These are phyloP conservation scores for Hibiscus tridactylites DNA, from an alignment of 345 rosid species.

Conservation along the genomic window DNA sequence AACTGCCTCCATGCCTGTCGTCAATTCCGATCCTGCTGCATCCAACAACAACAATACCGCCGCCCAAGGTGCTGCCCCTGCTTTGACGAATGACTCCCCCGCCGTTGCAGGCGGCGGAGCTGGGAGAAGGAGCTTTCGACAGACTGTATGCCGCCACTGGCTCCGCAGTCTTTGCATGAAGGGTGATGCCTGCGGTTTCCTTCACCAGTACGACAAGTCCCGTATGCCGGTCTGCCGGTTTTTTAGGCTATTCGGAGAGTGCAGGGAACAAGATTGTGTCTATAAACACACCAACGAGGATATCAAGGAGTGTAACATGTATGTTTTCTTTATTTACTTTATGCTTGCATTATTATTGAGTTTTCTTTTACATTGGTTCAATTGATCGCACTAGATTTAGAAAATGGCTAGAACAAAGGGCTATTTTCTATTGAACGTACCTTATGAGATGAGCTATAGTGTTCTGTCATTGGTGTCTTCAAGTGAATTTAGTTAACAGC, in stretches of 20 bases:
- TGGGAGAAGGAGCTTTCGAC: constrained; percentile 88
- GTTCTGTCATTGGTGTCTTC: background rate
- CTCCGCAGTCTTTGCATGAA: constrained; percentile 97
- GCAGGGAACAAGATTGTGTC: constrained; percentile 96
- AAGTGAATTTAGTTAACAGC: background rate
- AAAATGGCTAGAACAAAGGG: background rate
- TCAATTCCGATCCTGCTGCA: constrained; percentile 31
- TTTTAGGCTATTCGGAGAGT: constrained; percentile 84
- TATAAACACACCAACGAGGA: constrained; percentile 97
- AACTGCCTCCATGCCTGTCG: constrained; percentile 49
- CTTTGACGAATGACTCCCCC: constrained; percentile 20
- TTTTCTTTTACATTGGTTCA: background rate
- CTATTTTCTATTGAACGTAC: background rate
- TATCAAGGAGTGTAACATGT: constrained; percentile 98
- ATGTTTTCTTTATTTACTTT: constrained; percentile 11
- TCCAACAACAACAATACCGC: constrained; percentile 16
- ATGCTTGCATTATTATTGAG: background rate
- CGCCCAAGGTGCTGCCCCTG: constrained; percentile 21
- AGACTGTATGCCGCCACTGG: constrained; percentile 99
- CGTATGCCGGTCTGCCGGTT: constrained; percentile 96
- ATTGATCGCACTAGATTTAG: background rate
- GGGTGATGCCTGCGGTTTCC: constrained; percentile 97
- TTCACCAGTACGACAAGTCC: constrained; percentile 94
- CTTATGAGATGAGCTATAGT: background rate
- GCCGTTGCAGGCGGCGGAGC: constrained; percentile 12